Conservation (phyloP, 306 rosid genomes). For the Hippophae rhamnoides region DNA sequence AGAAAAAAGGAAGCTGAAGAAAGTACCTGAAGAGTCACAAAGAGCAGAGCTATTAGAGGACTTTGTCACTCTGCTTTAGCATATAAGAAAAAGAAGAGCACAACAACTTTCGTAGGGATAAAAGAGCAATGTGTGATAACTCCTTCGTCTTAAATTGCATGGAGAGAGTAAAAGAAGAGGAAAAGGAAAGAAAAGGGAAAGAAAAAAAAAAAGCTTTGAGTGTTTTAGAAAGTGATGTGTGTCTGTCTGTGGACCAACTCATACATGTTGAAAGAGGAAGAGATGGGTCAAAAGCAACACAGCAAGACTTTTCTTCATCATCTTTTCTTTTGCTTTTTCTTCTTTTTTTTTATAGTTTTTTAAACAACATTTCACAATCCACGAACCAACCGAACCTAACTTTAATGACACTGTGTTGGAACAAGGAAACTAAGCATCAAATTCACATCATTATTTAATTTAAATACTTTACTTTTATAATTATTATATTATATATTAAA, state of each 20-base stretch:
- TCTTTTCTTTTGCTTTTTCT: conserved; percentile 24
- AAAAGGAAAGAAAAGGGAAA: not conserved
- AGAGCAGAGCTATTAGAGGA: conserved; percentile 29
- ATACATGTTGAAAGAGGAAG: conserved; percentile 6
- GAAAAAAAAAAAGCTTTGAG: conserved; percentile 9
- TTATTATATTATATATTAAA: no score
- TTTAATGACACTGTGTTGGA: no score
- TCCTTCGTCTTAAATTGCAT: conserved; percentile 25
- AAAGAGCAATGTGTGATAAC: conserved; percentile 19
- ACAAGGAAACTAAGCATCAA: no score
- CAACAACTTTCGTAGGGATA: conserved; percentile 20
- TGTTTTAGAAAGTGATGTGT: conserved; percentile 18
- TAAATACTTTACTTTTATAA: no score
- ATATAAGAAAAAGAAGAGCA: conserved; percentile 22
- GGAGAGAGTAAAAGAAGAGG: conserved; percentile 16
- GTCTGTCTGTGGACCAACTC: conserved; percentile 25
- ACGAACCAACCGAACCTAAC: no score
- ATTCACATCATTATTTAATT: no score
- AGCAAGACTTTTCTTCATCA: conserved; percentile 14
- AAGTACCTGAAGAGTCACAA: conserved; percentile 31
- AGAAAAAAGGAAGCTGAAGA: conserved; percentile 26
- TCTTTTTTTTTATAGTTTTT: conserved; percentile 14
- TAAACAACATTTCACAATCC: no score
- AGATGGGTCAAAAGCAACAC: conserved; percentile 28
- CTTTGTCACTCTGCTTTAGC: conserved; percentile 18